These are phyloP conservation scores for Botrytis deweyae DNA, from an alignment of 2,329 filamentous ascomycete species.

Conservation along the genomic window DNA sequence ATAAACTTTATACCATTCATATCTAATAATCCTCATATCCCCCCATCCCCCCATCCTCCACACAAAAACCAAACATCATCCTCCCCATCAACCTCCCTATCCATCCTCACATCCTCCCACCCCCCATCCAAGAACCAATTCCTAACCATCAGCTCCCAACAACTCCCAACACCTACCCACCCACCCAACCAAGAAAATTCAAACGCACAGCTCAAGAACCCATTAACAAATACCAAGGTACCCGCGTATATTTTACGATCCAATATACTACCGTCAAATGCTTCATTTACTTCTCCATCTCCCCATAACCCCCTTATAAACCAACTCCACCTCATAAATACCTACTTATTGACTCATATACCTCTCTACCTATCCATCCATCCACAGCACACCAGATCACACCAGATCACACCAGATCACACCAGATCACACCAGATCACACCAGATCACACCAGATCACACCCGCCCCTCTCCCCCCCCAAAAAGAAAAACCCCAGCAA, in stretches of 20 bases:
- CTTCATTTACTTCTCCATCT: no score
- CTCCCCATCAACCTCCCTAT: no score
- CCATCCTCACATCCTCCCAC: neutral
- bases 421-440: neutral
- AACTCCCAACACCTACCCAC: no score
- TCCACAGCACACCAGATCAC: neutral
- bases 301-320: neutral
- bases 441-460: neutral
- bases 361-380: neutral
- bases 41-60: neutral
- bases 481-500: neutral
- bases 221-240: no score
- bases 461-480: neutral
- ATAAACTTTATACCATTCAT: neutral
- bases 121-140: no score
- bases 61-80: no score
- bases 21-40: neutral
- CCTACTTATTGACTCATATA: neutral
- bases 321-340: neutral
- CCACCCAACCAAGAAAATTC: no score
- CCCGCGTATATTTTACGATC: no score
- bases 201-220: no score
- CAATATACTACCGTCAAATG: no score
- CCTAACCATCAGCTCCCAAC: no score
- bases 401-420: neutral